Conservation (phyloP, 257 asterid genomes). For the Scutellaria baicalensis region DNA sequence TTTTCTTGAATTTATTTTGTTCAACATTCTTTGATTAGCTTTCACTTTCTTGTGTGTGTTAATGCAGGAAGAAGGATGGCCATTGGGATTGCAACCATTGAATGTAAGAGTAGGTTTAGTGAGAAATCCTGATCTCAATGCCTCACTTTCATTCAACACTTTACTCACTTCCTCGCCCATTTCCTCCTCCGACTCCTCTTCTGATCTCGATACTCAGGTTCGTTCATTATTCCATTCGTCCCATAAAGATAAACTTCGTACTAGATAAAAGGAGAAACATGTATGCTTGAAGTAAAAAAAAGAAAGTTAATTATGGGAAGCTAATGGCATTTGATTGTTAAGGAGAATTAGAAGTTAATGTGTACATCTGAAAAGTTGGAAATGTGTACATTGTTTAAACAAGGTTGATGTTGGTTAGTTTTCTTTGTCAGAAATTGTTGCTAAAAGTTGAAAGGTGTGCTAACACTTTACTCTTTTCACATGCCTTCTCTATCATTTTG, state of each 20-base stretch:
- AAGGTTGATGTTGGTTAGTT: constrained; percentile 24
- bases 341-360: too few relatives aligned
- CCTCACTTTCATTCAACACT: constrained; percentile 62
- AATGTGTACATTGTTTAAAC: not conserved
- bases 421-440: constrained; percentile 27
- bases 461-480: constrained; percentile 44
- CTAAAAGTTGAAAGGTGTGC: constrained; percentile 22
- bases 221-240: not conserved
- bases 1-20: not conserved
- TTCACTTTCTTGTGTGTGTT: not conserved
- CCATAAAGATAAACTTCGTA: too few relatives aligned
- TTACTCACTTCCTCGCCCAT: constrained; percentile 43
- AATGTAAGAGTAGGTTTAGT: constrained; percentile 41
- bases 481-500: constrained; percentile 35
- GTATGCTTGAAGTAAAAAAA: too few relatives aligned
- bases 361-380: constrained; percentile 15
- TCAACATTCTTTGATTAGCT: not conserved
- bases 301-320: too few relatives aligned
- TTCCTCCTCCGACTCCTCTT: constrained; percentile 52
- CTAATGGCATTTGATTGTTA: too few relatives aligned
- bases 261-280: too few relatives aligned
- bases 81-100: constrained; percentile 67
- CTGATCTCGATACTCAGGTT: constrained; percentile 76
- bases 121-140: constrained; percentile 37
- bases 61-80: constrained; percentile 74